Percentiles rank a stretch among this genome's conserved stretches.
Evolutionary conservation across 345 rosid species (phyloP).

Genomic region (Adansonia digitata): DNA sequence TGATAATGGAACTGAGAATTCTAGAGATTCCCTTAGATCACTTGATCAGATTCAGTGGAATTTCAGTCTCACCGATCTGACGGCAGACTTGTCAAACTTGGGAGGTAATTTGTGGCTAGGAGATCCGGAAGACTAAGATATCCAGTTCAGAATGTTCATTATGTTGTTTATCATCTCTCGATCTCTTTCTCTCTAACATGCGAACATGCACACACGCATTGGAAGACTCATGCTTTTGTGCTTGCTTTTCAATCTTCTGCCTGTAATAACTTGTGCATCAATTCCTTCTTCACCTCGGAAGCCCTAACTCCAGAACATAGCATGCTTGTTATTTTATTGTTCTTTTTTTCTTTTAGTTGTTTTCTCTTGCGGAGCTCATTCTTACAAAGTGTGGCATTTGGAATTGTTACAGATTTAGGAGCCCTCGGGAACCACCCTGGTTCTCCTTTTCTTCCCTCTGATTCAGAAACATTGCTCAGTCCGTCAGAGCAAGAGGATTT

Average conservation of each 20-base stretch:
- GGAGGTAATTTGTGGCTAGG: constrained; percentile 56
- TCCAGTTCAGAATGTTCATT: not conserved
- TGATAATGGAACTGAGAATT: constrained; percentile 61
- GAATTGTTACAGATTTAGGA: constrained; percentile 68
- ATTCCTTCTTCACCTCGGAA: not conserved
- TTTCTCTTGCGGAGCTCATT: not conserved
- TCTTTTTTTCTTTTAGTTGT: not conserved
- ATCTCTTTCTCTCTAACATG: not conserved
- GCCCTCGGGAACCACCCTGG: constrained; percentile 91
- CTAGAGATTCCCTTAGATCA: constrained; percentile 71
- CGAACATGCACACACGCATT: not conserved
- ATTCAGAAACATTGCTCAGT: constrained; percentile 90
- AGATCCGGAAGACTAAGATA: not conserved
- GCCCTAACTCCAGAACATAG: not conserved
- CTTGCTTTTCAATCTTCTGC: not conserved
- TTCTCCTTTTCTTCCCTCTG: constrained; percentile 92
- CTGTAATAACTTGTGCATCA: not conserved
- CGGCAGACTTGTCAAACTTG: constrained; percentile 83
- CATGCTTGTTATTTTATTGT: not conserved
- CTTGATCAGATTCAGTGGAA: constrained; percentile 94
- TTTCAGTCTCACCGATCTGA: constrained; percentile 84
- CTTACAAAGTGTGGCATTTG: constrained; percentile 7
- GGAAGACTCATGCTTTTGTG: not conserved
- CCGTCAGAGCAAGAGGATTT: constrained; percentile 86
- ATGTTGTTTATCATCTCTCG: not conserved